These are phyloP conservation scores for Xerocomus minutiporus DNA, from an alignment of 1,284 basidiomycete species.

Conservation along the genomic window DNA sequence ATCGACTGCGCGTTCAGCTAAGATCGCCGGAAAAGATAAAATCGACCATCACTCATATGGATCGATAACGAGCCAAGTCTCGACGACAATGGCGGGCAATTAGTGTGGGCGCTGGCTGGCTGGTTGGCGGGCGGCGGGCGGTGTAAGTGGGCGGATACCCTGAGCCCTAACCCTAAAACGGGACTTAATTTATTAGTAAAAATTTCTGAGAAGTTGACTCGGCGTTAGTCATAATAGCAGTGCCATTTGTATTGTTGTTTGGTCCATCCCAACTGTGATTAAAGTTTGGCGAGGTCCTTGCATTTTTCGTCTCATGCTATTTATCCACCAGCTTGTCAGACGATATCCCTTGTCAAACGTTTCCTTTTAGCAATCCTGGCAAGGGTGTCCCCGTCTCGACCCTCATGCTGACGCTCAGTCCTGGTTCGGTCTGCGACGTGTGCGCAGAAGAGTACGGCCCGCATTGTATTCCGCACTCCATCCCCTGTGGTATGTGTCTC, in stretches of 20 bases:
- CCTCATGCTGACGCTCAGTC: conserved; percentile 70
- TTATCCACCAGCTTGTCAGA: conserved; percentile 34
- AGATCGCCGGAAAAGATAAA: too few relatives aligned
- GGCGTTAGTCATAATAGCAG: conserved; percentile 10
- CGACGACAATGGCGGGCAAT: too few relatives aligned
- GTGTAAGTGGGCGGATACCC: conserved; percentile 11
- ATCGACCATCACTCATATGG: too few relatives aligned
- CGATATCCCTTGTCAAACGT: conserved; percentile 32
- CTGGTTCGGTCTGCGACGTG: conserved; percentile 78
- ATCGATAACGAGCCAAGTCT: too few relatives aligned
- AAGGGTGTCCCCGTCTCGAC: conserved; percentile 32
- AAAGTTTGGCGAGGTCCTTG: conserved; percentile 18
- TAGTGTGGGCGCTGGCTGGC: neutral
- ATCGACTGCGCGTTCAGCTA: too few relatives aligned
- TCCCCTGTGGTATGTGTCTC: conserved; percentile 60
- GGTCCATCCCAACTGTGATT: conserved; percentile 23
- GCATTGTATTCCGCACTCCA: conserved; percentile 68
- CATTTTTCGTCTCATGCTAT: conserved; percentile 32
- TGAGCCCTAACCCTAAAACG: conserved; percentile 30
- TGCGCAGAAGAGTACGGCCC: conserved; percentile 78
- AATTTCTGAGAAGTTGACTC: conserved; percentile 1
- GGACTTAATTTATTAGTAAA: neutral
- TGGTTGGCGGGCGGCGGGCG: neutral
- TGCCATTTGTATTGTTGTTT: conserved; percentile 27
- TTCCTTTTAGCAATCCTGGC: conserved; percentile 22